A percentile compares a stretch with the other conserved stretches of the same genome.
Evolutionary conservation across 2,329 filamentous ascomycete genomes (phyloP).

Genomic region (Chaetomiaceae sp.): DNA sequence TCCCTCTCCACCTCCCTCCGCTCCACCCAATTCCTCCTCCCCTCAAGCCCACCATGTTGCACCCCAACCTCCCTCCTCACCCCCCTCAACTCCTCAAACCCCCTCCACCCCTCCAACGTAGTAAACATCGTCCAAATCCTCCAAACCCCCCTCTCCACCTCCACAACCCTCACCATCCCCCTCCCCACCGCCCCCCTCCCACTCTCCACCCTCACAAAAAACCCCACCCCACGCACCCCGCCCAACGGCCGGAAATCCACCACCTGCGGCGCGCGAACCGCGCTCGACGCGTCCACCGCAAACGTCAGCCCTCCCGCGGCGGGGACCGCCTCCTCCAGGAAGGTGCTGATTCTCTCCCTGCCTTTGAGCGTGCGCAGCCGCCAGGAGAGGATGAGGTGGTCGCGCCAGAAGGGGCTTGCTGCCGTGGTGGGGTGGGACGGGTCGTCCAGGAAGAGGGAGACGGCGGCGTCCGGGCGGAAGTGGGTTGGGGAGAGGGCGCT

Average conservation of each 20-base stretch:
- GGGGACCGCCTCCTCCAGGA: constrained; percentile 20
- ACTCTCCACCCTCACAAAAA: constrained; percentile 41
- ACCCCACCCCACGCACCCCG: constrained; percentile 44
- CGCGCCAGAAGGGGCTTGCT: constrained; percentile 45
- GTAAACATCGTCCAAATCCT: constrained; percentile 55
- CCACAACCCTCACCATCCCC: constrained; percentile 45
- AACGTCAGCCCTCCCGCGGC: constrained; percentile 8
- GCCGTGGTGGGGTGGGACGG: too few relatives aligned
- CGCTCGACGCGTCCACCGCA: constrained; percentile 34
- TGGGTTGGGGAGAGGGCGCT: constrained; percentile 32
- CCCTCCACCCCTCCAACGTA: constrained; percentile 40
- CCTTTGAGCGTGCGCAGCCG: constrained; percentile 51
- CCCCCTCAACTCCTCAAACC: constrained; percentile 39
- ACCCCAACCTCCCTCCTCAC: constrained; percentile 43
- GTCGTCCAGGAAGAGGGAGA: too few relatives aligned
- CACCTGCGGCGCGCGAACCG: constrained; percentile 37
- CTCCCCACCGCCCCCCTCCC: constrained; percentile 40
- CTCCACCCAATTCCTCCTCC: constrained; percentile 50
- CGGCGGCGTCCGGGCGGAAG: constrained; percentile 39
- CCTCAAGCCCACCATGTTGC: constrained; percentile 40
- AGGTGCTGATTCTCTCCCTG: constrained; percentile 35
- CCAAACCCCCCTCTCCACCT: constrained; percentile 38
- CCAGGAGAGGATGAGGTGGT: constrained; percentile 53
- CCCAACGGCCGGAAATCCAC: constrained; percentile 40
- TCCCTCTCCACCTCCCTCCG: constrained; percentile 42